Percentiles rank a stretch among this genome's conserved stretches.
These are phyloP conservation scores for Alternaria arbusti DNA, from an alignment of 2,329 filamentous ascomycete species.

Conservation along the genomic window DNA sequence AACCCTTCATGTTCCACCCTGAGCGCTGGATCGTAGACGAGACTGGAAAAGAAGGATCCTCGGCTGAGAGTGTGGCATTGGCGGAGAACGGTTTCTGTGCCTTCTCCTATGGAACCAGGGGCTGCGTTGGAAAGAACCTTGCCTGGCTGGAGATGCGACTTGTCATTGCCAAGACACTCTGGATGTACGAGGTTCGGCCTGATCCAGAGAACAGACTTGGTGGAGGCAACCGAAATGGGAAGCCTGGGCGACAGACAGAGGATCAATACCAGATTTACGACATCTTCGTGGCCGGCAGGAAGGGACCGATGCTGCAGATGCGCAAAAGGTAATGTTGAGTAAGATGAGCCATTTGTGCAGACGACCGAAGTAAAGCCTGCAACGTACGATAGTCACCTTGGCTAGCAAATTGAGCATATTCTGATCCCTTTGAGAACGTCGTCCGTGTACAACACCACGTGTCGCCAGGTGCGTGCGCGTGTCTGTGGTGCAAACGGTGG, in stretches of 20 bases:
- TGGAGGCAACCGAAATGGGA: conserved; percentile 22
- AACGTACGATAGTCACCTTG: neutral
- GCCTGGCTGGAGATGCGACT: conserved; percentile 37
- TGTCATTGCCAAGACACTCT: conserved; percentile 33
- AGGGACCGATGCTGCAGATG: conserved; percentile 43
- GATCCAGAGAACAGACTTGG: conserved; percentile 29
- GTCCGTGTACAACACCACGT: neutral
- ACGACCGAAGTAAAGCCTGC: neutral
- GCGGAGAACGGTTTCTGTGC: conserved; percentile 27
- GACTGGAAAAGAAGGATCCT: conserved; percentile 11
- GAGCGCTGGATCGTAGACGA: conserved; percentile 34
- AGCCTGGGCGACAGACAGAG: conserved; percentile 22
- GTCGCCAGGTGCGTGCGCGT: neutral
- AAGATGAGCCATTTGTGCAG: neutral
- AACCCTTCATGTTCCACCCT: conserved; percentile 33
- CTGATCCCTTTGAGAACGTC: neutral
- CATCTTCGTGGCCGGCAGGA: conserved; percentile 36
- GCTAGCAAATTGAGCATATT: neutral
- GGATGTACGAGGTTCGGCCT: conserved; percentile 27
- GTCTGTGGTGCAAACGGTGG: neutral
- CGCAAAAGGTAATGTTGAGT: conserved; percentile 6
- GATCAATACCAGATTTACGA: conserved; percentile 37
- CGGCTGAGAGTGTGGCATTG: conserved; percentile 18
- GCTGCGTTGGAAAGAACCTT: conserved; percentile 42
- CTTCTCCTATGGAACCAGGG: conserved; percentile 34